Evolutionary conservation across 306 rosid genomes (phyloP).

Genomic region (Amphicarpaea edgeworthii): DNA sequence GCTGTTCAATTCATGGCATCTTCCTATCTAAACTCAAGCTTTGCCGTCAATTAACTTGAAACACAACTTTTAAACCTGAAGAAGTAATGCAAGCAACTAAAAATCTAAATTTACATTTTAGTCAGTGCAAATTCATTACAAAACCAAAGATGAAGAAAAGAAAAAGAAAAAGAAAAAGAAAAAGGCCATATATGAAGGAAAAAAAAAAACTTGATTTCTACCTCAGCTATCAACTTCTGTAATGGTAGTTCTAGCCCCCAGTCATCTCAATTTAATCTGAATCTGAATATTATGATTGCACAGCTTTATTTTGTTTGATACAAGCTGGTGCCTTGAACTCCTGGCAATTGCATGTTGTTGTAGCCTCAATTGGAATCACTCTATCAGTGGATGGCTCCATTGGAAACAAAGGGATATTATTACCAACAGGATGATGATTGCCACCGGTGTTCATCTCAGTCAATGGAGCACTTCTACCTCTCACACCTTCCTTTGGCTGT

Average conservation of each 20-base stretch:
- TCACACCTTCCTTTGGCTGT: slow-evolving; percentile 62
- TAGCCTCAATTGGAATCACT: slow-evolving; percentile 65
- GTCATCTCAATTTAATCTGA: slow-evolving; percentile 48
- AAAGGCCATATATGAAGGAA: slow-evolving; percentile 49
- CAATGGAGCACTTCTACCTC: slow-evolving; percentile 52
- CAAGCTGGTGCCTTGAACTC: slow-evolving; percentile 69
- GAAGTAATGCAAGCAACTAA: slow-evolving; percentile 60
- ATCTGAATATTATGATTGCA: slow-evolving; percentile 67
- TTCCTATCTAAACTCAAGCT: slow-evolving; percentile 56
- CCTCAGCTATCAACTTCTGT: slow-evolving; percentile 67
- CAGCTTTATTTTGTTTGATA: slow-evolving; percentile 70
- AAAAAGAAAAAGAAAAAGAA: slow-evolving; percentile 46
- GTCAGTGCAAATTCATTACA: slow-evolving; percentile 72
- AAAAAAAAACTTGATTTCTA: slow-evolving; percentile 62
- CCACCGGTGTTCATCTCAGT: slow-evolving; percentile 59
- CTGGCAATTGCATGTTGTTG: slow-evolving; percentile 80
- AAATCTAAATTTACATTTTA: slow-evolving; percentile 76
- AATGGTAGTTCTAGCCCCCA: slow-evolving; percentile 45
- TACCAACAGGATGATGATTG: slow-evolving; percentile 51
- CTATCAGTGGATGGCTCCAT: slow-evolving; percentile 63
- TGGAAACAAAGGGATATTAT: slow-evolving; percentile 58
- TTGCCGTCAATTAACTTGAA: slow-evolving; percentile 50
- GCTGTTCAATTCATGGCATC: slow-evolving; percentile 54
- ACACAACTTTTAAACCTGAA: slow-evolving; percentile 50
- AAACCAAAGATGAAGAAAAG: slow-evolving; percentile 55